phyloP scores from a whole-genome alignment of 306 rosid species.

The Crataegus laevigata region DNA sequence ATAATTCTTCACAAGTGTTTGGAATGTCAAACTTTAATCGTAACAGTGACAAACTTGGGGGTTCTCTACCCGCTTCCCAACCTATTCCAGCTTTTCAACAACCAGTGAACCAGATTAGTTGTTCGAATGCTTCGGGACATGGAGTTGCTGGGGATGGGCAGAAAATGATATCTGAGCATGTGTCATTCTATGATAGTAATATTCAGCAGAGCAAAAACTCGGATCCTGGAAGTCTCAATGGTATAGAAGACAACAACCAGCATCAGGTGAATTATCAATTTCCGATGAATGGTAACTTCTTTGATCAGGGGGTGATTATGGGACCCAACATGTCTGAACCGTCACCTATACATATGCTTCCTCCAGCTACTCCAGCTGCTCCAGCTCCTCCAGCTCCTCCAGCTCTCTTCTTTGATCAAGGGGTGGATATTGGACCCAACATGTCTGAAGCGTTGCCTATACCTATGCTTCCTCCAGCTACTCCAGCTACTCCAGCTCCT shows the following conservation, averaged over 20 bases:
- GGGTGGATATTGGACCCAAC: conserved; percentile 4
- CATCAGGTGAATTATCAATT: conserved; percentile 12
- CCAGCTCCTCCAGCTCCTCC: no score
- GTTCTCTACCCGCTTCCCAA: conserved; percentile 17
- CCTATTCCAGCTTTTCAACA: conserved; percentile 22
- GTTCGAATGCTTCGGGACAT: conserved; percentile 15
- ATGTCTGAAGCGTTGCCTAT: neutral
- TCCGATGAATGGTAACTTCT: conserved; percentile 23
- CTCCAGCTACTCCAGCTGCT: neutral
- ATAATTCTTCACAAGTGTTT: conserved; percentile 21
- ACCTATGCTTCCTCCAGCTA: no score
- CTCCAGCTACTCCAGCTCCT: no score
- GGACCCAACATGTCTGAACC: conserved; percentile 13
- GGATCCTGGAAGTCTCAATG: conserved; percentile 11
- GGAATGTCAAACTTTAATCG: conserved; percentile 24
- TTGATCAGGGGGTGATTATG: conserved; percentile 15
- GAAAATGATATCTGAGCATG: conserved; percentile 35
- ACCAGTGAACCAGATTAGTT: conserved; percentile 11
- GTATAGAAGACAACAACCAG: conserved; percentile 13
- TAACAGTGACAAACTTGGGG: conserved; percentile 16
- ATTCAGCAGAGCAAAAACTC: conserved; percentile 20
- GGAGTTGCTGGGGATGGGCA: conserved; percentile 41
- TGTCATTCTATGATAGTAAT: conserved; percentile 38
- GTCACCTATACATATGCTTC: conserved; percentile 9
- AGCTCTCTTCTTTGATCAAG: conserved; percentile 19